Evolutionary conservation across 805 yeast species (phyloP).

Genomic region (Candida morakotiae): DNA sequence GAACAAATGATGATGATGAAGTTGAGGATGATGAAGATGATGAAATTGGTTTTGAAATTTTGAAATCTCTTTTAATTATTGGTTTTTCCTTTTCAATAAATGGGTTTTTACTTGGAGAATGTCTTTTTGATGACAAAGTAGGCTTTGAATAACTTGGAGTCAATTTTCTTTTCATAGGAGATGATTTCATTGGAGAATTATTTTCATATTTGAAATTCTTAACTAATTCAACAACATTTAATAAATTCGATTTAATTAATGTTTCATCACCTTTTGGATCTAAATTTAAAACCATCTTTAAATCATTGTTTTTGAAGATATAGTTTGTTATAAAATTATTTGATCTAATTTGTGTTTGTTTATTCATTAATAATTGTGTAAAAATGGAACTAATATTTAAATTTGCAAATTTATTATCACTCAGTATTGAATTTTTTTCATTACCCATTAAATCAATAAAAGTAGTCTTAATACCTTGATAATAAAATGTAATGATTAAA

Average conservation of each 20-base stretch:
- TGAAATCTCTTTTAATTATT: background rate
- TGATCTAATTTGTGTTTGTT: constrained; percentile 19
- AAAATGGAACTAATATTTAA: constrained; percentile 23
- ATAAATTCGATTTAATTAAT: constrained; percentile 23
- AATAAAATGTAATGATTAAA: constrained; percentile 20
- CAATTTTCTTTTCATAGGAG: background rate
- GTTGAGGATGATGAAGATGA: no score
- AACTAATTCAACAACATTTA: constrained; percentile 20
- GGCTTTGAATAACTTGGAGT: constrained; percentile 31
- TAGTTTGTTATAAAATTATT: constrained; percentile 24
- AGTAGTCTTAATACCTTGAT: constrained; percentile 15
- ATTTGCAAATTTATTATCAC: constrained; percentile 22
- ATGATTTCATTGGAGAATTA: constrained; percentile 1
- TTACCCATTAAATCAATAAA: constrained; percentile 28
- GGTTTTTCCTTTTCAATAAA: background rate
- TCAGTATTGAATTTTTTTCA: constrained; percentile 15
- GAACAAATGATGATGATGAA: no score
- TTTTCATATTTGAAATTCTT: constrained; percentile 13
- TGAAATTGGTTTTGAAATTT: constrained; percentile 2
- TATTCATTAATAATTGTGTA: constrained; percentile 18
- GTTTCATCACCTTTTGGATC: constrained; percentile 22
- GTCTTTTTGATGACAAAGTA: constrained; percentile 20
- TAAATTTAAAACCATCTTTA: constrained; percentile 22
- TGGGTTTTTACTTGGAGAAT: constrained; percentile 1
- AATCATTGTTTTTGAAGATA: constrained; percentile 17